These are phyloP conservation scores for Pyrenula massariospora DNA, from an alignment of 495 filamentous ascomycete genomes.

Conservation along the genomic window DNA sequence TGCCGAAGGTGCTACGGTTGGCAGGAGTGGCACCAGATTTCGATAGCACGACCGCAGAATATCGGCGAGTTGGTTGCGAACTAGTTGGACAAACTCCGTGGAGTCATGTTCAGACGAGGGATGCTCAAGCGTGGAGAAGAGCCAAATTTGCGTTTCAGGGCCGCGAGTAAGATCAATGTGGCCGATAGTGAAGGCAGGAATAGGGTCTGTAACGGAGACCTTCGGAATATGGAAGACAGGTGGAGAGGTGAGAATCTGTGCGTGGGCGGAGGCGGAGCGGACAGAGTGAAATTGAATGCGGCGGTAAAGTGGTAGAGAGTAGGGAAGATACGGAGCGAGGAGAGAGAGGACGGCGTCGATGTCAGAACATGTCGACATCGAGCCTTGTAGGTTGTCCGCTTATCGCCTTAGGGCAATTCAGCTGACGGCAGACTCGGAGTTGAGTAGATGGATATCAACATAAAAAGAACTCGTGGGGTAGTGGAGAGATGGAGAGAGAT, in stretches of 20 bases:
- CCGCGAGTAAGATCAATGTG: constrained; percentile 43
- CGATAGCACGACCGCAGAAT: constrained; percentile 7
- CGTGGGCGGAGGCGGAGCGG: constrained; percentile 11
- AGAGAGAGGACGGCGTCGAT: constrained; percentile 11
- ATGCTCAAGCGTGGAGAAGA: constrained; percentile 44
- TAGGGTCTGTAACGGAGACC: constrained; percentile 3
- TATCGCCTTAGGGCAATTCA: too few species aligned
- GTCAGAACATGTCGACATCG: not conserved
- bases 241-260: constrained; percentile 33
- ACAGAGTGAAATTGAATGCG: constrained; percentile 41
- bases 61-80: constrained; percentile 18
- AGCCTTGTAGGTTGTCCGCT: too few species aligned
- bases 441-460: too few species aligned
- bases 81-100: not conserved
- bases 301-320: constrained; percentile 44
- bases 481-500: too few species aligned
- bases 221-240: constrained; percentile 5
- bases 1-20: not conserved
- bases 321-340: constrained; percentile 37
- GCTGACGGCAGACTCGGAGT: too few species aligned
- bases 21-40: not conserved
- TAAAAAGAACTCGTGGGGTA: too few species aligned
- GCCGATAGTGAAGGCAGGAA: constrained; percentile 33
- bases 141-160: constrained; percentile 48
- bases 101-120: not conserved